These are phyloP conservation scores for Starmera stellimalicola DNA, from an alignment of 1,139 yeast genomes.

Conservation along the genomic window DNA sequence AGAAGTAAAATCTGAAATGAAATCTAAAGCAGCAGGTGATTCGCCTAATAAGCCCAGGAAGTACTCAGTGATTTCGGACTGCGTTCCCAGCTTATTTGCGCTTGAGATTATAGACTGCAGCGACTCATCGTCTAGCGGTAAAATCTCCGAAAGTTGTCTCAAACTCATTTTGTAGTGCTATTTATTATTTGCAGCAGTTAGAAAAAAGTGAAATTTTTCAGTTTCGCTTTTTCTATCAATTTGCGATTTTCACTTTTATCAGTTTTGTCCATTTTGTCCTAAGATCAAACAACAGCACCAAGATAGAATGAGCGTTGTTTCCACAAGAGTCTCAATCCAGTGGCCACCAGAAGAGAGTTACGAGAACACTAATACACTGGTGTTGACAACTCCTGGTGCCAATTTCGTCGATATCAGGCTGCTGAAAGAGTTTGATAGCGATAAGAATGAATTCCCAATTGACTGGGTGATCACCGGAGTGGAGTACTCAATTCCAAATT, in stretches of 20 bases:
- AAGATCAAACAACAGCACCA: too few relatives aligned
- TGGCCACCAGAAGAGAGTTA: slow-evolving; percentile 38
- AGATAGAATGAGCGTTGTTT: slow-evolving; percentile 11
- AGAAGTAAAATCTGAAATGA: slow-evolving; percentile 17
- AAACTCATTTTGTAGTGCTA: neutral
- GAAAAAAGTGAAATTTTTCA: neutral
- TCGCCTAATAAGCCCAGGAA: slow-evolving; percentile 46
- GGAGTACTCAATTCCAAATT: slow-evolving; percentile 21
- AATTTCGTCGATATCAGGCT: slow-evolving; percentile 37
- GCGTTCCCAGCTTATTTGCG: slow-evolving; percentile 32
- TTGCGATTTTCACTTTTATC: neutral
- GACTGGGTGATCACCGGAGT: slow-evolving; percentile 36
- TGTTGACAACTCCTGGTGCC: slow-evolving; percentile 34
- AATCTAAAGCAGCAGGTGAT: slow-evolving; percentile 24
- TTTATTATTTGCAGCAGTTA: neutral
- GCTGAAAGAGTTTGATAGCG: slow-evolving; percentile 9
- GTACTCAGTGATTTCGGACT: slow-evolving; percentile 37
- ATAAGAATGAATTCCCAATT: slow-evolving; percentile 18
- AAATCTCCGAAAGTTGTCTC: slow-evolving; percentile 21
- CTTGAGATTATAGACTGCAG: slow-evolving; percentile 38
- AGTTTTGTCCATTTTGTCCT: neutral
- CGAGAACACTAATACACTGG: slow-evolving; percentile 45
- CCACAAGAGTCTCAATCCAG: slow-evolving; percentile 35
- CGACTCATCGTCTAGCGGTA: slow-evolving; percentile 39
- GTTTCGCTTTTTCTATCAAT: neutral